Evolutionary conservation across 306 rosid species (phyloP), one percentile per base, ranked within the genome.

Genomic region (Dryas drummondii): DNA sequence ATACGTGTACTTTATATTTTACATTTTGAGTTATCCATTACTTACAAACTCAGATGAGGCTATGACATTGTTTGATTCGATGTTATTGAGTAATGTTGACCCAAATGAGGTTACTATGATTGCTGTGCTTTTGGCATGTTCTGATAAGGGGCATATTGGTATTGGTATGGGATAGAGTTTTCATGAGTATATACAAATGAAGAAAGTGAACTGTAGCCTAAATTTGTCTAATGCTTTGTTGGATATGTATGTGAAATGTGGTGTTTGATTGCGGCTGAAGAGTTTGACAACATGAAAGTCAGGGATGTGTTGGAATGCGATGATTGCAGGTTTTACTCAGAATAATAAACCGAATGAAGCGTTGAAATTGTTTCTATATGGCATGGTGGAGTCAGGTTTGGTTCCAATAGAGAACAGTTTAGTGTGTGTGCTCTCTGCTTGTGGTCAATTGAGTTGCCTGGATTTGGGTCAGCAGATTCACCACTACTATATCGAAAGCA

Each of bases 81-180:
- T 90, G 98, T 53, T 86, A 65, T 15, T 32, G 17, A 81, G 89
- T 73, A 81, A 74, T 52, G 86, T 86, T 15, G 85, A 86, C 82
- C 98, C 94, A 0, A 92, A 92, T 78, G 96, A 87, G 84, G 88
- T 92, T 41, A 92, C 98, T 0, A 55, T 88, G 82, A 87, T 87
- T 41, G 79, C 87, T 0, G 72, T 89, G 76, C 82, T 92, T 73
- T 84, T 88, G 0, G 93, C 87, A 0, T 88, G 96, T 68, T 83
- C 89, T 3, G 75, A 55, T 15, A 81, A 79, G 72, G 87, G 88
- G 66, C 22, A 22, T 22, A 22, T 22, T 22, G 84, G 84, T 49
- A 13, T 82, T 48, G 71, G 13, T 45, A 75, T 78, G 90, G 96
- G 91, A 49, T 78, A 73, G 73, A 63, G 40, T 4, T 72, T 89